Evolutionary conservation across 371 early-diverging fungal species (phyloP), one percentile per base, ranked within the genome.

Genomic region (Paramicrosporidium saccamoebae): DNA sequence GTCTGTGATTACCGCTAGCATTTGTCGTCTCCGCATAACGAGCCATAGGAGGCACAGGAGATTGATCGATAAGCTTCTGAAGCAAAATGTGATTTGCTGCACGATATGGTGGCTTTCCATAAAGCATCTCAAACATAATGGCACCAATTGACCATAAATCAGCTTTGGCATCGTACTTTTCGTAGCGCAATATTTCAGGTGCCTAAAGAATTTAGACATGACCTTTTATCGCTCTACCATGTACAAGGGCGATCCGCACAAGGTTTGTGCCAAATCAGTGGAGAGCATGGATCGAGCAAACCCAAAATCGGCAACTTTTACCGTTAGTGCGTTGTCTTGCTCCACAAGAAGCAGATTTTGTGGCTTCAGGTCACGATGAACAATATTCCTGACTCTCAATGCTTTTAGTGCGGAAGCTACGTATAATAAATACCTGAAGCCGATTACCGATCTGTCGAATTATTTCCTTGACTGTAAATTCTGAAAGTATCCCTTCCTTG

Each of bases 111-210:
- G 81, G 75, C 21, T 57, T 49, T 1, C 92, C 81, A 1, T 67
- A 57, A 22, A 69, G 42, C 62, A 82, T 69, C 39, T 92, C 94
- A 37, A 73, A 88, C 0, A 79, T 36, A 2, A 94, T 77, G 4
- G 79, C 68, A 1, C 95, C 95, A 4, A 92, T 60, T 27, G 75
- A 74, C 95, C 95, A 94, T 12, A 94, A 38, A 40, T 94, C 95
- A 0, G 79, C 82, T 34, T 66, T 69, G 10, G 81, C 77, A 19
- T 75, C 75, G 35, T 88, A 88, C 22, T 63, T 71, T 36, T 77
- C 68, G 23, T 73, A 72, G 5, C 66, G 59, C 12, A 88, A 42
- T 11, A 88, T 81, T 37, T 86, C 88, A 3, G 90, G 88, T 0
- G 81, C 88, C n/a, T n/a, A n/a, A n/a, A n/a, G n/a, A n/a, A n/a